Evolutionary conservation across 768 basidiomycete species (phyloP).

Genomic region (Ramaria rubella): DNA sequence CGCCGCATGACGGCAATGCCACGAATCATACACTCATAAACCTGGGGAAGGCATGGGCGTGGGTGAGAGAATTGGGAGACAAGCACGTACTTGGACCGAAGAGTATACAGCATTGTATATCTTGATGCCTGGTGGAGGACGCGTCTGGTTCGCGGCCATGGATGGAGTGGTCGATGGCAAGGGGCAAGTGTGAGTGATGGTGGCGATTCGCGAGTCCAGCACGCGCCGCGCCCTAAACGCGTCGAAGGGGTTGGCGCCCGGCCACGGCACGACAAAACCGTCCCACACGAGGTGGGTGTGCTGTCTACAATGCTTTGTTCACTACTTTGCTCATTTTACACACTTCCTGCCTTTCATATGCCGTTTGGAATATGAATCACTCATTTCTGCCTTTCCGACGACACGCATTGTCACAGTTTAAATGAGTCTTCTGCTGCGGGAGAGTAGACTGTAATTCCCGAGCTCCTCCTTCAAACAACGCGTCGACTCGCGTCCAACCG

Average conservation of each 20-base stretch:
- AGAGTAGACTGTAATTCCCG: no score
- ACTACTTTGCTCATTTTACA: no score
- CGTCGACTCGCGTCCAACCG: background rate
- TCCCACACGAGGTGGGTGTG: no score
- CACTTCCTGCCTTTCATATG: no score
- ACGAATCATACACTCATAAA: conserved; percentile 97
- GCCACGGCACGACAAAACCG: background rate
- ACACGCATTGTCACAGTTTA: background rate
- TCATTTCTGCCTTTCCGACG: no score
- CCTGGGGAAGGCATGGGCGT: conserved; percentile 37
- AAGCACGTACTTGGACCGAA: conserved; percentile 62
- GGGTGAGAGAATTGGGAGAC: background rate
- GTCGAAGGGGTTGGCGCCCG: conserved; percentile 12
- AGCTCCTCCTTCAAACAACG: no score
- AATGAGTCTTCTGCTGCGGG: no score
- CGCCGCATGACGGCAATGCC: conserved; percentile 98
- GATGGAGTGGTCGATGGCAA: conserved; percentile 8
- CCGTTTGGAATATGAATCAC: no score
- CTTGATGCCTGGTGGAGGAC: conserved; percentile 50
- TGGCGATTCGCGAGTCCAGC: conserved; percentile 26
- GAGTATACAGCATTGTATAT: conserved; percentile 93
- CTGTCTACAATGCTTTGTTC: no score
- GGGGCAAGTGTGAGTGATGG: conserved; percentile 21
- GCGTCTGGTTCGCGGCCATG: conserved; percentile 5
- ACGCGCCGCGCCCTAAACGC: conserved; percentile 19